These are phyloP conservation scores for Achaetomium macrosporum DNA, from an alignment of 2,329 filamentous ascomycete genomes.

Conservation along the genomic window DNA sequence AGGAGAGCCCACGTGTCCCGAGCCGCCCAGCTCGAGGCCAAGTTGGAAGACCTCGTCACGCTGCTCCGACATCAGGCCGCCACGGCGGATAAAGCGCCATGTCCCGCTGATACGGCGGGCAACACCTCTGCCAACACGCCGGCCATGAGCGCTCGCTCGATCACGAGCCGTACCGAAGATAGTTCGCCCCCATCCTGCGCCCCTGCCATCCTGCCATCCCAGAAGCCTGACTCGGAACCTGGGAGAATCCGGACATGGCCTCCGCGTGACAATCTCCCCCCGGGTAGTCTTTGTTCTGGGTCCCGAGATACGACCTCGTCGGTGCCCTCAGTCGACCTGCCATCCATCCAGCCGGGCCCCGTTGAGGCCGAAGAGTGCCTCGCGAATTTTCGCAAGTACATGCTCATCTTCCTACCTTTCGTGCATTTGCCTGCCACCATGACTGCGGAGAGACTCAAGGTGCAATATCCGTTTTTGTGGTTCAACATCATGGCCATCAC, in stretches of 20 bases:
- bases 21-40: conserved; percentile 44
- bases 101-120: conserved; percentile 6
- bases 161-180: conserved; percentile 9
- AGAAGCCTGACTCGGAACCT: neutral
- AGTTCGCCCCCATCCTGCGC: conserved; percentile 5
- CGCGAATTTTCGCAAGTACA: conserved; percentile 36
- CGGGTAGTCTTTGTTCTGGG: neutral
- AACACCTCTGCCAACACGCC: conserved; percentile 11
- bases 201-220: neutral
- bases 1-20: conserved; percentile 29
- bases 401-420: conserved; percentile 41
- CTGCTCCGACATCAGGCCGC: conserved; percentile 32
- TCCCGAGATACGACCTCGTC: neutral
- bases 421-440: conserved; percentile 35
- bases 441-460: conserved; percentile 35
- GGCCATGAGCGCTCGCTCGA: conserved; percentile 11
- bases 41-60: conserved; percentile 43
- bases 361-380: conserved; percentile 28
- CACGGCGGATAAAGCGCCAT: conserved; percentile 20
- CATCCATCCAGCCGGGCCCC: conserved; percentile 10
- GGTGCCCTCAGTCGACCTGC: neutral
- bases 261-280: neutral
- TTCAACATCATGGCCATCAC: conserved; percentile 44
- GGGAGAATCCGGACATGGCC: neutral
- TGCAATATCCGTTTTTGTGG: conserved; percentile 45